These are phyloP conservation scores for Trichoderma breve DNA, from an alignment of 2,329 filamentous ascomycete species.

Conservation along the genomic window DNA sequence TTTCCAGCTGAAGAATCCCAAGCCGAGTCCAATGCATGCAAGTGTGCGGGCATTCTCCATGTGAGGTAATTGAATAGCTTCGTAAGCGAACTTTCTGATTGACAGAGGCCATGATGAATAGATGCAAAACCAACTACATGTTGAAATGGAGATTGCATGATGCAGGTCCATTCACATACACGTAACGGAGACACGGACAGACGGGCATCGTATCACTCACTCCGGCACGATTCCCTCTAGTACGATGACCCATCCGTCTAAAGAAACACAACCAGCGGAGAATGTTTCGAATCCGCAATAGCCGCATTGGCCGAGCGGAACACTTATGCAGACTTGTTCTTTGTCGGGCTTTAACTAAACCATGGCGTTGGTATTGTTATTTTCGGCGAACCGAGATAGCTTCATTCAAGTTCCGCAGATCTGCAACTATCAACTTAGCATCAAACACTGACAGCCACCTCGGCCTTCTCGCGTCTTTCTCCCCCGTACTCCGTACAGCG, in stretches of 20 bases:
- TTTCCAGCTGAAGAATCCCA: neutral
- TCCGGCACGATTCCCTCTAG: neutral
- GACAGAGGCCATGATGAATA: neutral
- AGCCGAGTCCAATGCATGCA: neutral
- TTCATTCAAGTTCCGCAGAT: neutral
- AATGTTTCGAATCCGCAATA: neutral
- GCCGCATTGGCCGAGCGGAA: neutral
- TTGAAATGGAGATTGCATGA: neutral
- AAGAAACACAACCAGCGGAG: neutral
- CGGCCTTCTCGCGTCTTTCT: neutral
- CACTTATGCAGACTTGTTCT: neutral
- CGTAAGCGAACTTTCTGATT: neutral
- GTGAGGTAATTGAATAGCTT: neutral
- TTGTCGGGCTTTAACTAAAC: neutral
- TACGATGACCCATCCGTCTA: neutral
- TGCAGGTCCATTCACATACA: neutral
- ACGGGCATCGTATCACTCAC: neutral
- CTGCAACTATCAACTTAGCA: neutral
- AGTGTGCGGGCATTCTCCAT: neutral
- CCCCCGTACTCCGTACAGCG: neutral
- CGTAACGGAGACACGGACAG: neutral
- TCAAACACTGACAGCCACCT: neutral
- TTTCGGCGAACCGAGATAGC: neutral
- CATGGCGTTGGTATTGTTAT: slow-evolving; percentile 10
- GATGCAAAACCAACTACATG: neutral